Percentiles rank a stretch among this genome's conserved stretches.
phyloP scores from a whole-genome alignment of 371 early-diverging fungal species.

The Apophysomyces trapeziformis region DNA sequence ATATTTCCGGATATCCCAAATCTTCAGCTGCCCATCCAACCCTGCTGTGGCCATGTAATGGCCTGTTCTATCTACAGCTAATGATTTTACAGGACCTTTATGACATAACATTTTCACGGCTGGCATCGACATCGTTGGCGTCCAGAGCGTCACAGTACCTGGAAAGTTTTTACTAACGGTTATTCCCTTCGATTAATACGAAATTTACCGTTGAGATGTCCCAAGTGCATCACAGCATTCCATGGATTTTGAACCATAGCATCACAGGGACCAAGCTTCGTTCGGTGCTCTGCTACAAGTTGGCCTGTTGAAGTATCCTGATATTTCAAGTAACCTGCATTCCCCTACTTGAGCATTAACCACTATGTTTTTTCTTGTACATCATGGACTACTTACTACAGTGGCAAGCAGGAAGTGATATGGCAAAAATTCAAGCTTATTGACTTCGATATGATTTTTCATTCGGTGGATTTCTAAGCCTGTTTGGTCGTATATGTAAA shows the following conservation, averaged over 20 bases:
- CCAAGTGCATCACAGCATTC: constrained; percentile 94
- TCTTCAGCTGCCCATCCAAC: constrained; percentile 87
- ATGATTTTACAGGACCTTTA: constrained; percentile 80
- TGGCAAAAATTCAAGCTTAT: constrained; percentile 91
- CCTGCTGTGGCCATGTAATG: constrained; percentile 94
- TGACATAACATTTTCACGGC: constrained; percentile 97
- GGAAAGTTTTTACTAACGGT: background rate
- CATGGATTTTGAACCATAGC: constrained; percentile 92
- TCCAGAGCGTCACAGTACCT: constrained; percentile 92
- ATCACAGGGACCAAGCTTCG: constrained; percentile 80
- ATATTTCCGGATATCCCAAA: constrained; percentile 97
- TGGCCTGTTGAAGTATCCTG: constrained; percentile 97
- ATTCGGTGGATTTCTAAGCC: constrained; percentile 96
- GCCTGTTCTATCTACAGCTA: constrained; percentile 91
- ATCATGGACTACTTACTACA: constrained; percentile 52
- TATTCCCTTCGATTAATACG: background rate
- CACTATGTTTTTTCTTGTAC: background rate
- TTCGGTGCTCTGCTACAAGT: constrained; percentile 81
- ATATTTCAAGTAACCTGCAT: constrained; percentile 87
- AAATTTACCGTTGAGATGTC: constrained; percentile 83
- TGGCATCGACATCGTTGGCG: constrained; percentile 83
- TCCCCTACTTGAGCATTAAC: constrained; percentile 54
- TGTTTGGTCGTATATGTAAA: constrained; percentile 95
- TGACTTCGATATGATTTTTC: constrained; percentile 82
- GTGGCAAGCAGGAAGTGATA: constrained; percentile 96